These are phyloP conservation scores for Plantago major DNA, from an alignment of 257 asterid species.

Conservation along the genomic window DNA sequence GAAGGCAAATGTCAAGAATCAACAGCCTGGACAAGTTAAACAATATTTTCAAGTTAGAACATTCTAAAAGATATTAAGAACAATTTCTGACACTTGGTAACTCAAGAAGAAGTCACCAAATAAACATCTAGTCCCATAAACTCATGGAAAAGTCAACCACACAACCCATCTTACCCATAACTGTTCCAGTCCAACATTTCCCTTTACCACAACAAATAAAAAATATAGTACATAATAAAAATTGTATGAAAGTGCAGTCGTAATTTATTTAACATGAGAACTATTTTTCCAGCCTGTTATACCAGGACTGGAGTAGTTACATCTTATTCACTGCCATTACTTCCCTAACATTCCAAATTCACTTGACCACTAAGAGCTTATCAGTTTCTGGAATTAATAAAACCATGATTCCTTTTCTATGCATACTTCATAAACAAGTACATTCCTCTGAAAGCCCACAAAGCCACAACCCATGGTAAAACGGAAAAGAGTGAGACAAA, in stretches of 20 bases:
- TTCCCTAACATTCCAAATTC: too few species aligned
- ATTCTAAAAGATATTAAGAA: constrained; percentile 8
- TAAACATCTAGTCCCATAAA: constrained; percentile 9
- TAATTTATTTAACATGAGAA: background rate
- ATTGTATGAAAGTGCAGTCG: background rate
- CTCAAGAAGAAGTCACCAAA: constrained; percentile 4
- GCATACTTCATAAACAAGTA: constrained; percentile 2
- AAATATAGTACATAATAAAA: background rate
- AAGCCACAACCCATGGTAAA: constrained; percentile 4
- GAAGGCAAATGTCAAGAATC: constrained; percentile 69
- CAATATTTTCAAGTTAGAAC: constrained; percentile 17
- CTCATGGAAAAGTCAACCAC: constrained; percentile 6
- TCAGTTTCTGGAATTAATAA: background rate
- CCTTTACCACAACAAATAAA: constrained; percentile 1
- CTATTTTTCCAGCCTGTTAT: background rate
- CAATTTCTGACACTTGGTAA: constrained; percentile 6
- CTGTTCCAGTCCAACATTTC: constrained; percentile 8
- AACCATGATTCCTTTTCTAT: background rate
- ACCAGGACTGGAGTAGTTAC: background rate
- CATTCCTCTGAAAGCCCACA: constrained; percentile 14
- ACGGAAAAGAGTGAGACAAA: constrained; percentile 14
- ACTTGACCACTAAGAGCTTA: constrained; percentile 5
- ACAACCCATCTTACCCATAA: background rate
- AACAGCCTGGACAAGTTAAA: constrained; percentile 45
- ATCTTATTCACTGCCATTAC: background rate